Evolutionary conservation across 768 basidiomycete species (phyloP), one percentile per base, ranked within the genome.

Genomic region (Cystofilobasidium ferigula): DNA sequence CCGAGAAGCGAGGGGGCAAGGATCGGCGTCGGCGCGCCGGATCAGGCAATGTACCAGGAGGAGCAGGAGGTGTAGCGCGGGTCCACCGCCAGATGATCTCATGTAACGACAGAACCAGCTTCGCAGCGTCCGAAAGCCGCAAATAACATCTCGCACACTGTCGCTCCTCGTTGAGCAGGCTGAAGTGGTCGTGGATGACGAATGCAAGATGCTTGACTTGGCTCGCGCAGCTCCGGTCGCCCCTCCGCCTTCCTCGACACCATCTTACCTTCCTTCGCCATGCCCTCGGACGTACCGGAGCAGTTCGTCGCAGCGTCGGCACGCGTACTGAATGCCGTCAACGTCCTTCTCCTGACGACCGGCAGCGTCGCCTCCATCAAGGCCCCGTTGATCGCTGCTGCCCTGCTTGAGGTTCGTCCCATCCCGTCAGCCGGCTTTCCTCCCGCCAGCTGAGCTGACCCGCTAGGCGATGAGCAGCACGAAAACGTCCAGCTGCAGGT

Each of bases 321-420:
- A 9, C 63, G 67, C 14, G 51, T 47, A 26, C 43, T 40, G n/a
- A 68, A 65, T 22, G 70, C 69, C 34, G 43, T 43, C 20, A 76
- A 93, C 72, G 83, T 95, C 51, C 76, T 97, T 5, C 80, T 98
- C 43, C 84, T 97, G 67, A 85, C 87, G 0, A 89, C 90, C 0
- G 93, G 94, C n/a, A 92, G 89, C 72, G 94, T 99, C 12, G 93
- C 94, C 0, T 90, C 90, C 60, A 83, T 98, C 73, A 98, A 97
- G 73, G 85, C 85, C 1, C 91, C 93, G 5, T 80, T 95, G 61
- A 95, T 99, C 66, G 88, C 89, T 24, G 75, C 80, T 34, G 86
- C 86, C 69, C 80, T 98, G 35, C 78, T 86, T 48, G 77, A 78
- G 69, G 86, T 86, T 60, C 58, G 18, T 34, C 18, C 36, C 38